phyloP scores from a whole-genome alignment of 192 early-diverging fungal species.

The Mortierella claussenii region DNA sequence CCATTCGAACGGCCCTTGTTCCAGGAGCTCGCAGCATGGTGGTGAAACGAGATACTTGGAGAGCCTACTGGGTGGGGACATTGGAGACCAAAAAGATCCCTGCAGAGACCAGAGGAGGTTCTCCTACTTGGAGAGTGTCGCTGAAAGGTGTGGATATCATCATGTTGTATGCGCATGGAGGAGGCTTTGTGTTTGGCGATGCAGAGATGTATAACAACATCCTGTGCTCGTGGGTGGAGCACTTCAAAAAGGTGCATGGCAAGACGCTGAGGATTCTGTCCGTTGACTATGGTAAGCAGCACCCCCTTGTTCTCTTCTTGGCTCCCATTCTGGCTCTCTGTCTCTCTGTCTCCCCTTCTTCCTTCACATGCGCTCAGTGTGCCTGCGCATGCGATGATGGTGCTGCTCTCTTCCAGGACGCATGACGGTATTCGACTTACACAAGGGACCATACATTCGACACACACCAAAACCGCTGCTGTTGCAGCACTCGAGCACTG shows the following conservation, averaged over 20 bases:
- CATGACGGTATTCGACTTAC: too few relatives aligned
- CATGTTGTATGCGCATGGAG: constrained; percentile 49
- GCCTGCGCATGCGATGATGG: too few relatives aligned
- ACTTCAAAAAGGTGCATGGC: constrained; percentile 48
- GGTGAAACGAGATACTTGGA: constrained; percentile 46
- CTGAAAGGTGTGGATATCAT: constrained; percentile 49
- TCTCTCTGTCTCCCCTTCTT: background rate
- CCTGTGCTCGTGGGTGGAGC: constrained; percentile 51
- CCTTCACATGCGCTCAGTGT: background rate
- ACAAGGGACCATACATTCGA: too few relatives aligned
- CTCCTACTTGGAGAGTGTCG: constrained; percentile 45
- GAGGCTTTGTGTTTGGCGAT: constrained; percentile 51
- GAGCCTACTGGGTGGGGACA: constrained; percentile 50
- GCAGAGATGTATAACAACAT: constrained; percentile 57
- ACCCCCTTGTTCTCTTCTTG: too few relatives aligned
- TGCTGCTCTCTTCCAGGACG: too few relatives aligned
- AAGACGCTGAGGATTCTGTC: constrained; percentile 47
- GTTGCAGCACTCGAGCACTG: too few relatives aligned
- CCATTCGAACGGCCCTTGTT: constrained; percentile 31
- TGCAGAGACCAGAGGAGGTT: constrained; percentile 43
- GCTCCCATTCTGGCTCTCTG: background rate
- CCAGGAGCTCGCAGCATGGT: constrained; percentile 44
- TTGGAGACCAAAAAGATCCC: constrained; percentile 52
- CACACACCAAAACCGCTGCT: too few relatives aligned
- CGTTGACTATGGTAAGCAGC: constrained; percentile 35